A percentile compares a stretch with the other conserved stretches of the same genome.
phyloP scores from a whole-genome alignment of 1,284 basidiomycete species.

The Psilocybe mexicana region DNA sequence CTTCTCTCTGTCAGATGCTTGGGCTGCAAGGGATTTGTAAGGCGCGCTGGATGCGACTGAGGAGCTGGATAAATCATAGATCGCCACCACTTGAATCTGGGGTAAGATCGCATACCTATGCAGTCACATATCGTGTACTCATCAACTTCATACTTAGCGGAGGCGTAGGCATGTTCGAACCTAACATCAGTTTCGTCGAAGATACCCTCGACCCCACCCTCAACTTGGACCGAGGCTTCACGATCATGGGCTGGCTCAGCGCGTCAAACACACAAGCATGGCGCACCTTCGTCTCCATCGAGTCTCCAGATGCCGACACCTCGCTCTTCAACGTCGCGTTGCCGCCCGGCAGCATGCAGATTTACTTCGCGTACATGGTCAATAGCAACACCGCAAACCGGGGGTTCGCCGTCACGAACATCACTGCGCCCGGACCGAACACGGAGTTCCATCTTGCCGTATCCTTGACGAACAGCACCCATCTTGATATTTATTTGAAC shows the following conservation, averaged over 20 bases:
- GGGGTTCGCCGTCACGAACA: background rate
- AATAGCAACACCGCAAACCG: background rate
- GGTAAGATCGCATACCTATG: too few species aligned
- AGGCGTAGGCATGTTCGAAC: background rate
- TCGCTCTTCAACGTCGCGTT: slow-evolving; percentile 1
- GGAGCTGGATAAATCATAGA: slow-evolving; percentile 46
- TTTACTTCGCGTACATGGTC: background rate
- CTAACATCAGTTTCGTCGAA: background rate
- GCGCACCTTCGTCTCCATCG: slow-evolving; percentile 2
- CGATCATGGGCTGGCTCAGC: background rate
- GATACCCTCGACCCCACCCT: background rate
- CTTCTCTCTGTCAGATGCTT: slow-evolving; percentile 45
- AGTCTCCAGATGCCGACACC: background rate
- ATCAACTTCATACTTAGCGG: background rate
- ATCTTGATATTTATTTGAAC: background rate
- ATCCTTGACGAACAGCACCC: background rate
- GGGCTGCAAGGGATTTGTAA: slow-evolving; percentile 42
- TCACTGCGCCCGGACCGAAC: slow-evolving; percentile 1
- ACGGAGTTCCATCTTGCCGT: background rate
- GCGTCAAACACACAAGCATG: background rate
- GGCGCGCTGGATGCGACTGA: slow-evolving; percentile 37
- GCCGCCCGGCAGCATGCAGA: background rate
- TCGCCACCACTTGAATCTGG: slow-evolving; percentile 23
- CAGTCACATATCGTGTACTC: too few species aligned
- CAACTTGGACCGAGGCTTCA: background rate